phyloP scores from a whole-genome alignment of 2,329 filamentous ascomycete genomes.

The Aspergillus ustus region DNA sequence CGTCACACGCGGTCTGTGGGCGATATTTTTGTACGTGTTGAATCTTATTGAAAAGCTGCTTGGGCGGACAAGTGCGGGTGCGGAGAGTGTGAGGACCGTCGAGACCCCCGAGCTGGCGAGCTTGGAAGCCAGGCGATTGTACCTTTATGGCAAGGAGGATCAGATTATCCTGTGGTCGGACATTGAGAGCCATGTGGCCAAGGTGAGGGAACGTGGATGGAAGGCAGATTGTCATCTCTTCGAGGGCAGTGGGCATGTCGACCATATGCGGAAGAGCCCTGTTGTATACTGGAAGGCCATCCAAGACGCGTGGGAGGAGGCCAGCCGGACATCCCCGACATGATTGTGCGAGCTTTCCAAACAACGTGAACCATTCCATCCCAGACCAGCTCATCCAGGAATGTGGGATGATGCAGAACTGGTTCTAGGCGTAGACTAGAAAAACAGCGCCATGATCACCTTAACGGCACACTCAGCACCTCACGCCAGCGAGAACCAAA shows the following conservation, averaged over 20 bases:
- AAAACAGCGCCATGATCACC: too few relatives aligned
- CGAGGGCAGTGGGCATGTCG: slow-evolving; percentile 10
- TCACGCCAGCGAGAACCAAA: too few relatives aligned
- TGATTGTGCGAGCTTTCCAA: not conserved
- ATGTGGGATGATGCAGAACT: too few relatives aligned
- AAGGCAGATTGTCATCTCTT: not conserved
- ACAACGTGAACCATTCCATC: not conserved
- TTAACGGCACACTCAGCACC: too few relatives aligned
- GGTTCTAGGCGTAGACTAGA: too few relatives aligned
- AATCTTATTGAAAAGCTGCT: not conserved
- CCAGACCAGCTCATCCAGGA: too few relatives aligned
- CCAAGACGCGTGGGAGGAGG: slow-evolving; percentile 1
- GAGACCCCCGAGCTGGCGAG: not conserved
- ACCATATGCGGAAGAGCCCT: slow-evolving; percentile 9
- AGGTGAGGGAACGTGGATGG: not conserved
- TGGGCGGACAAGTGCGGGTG: not conserved
- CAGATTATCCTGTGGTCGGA: slow-evolving; percentile 10
- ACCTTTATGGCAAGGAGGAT: slow-evolving; percentile 8
- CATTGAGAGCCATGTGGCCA: slow-evolving; percentile 8
- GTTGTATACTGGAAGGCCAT: slow-evolving; percentile 11
- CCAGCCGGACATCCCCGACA: not conserved
- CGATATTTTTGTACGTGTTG: not conserved
- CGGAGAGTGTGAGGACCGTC: not conserved
- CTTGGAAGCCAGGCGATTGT: not conserved
- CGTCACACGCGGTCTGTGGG: slow-evolving; percentile 4